Percentiles rank a stretch among this genome's conserved stretches.
Conservation (phyloP, 768 basidiomycete species). For the Mycena capillaripes region DNA sequence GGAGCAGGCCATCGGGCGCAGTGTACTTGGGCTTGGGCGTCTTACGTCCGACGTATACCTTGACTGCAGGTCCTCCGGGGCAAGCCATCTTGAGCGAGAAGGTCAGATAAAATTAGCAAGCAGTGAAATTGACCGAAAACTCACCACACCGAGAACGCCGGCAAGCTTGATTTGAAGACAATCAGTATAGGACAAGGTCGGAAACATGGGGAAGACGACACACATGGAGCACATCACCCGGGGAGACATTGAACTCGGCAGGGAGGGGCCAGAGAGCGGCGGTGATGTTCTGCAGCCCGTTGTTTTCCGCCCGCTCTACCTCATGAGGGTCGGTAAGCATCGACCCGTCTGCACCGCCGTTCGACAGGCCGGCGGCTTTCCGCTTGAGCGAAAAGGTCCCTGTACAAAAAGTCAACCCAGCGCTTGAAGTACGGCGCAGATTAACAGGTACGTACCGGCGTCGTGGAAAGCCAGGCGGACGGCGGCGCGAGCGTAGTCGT, state of each 20-base stretch:
- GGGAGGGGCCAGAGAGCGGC: slow-evolving; percentile 2
- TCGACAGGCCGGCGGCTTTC: slow-evolving; percentile 1
- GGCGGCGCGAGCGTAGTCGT: slow-evolving; percentile 27
- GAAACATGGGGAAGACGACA: not conserved
- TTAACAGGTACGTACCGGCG: slow-evolving; percentile 24
- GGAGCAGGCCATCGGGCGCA: slow-evolving; percentile 30
- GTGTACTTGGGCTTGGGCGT: slow-evolving; percentile 1
- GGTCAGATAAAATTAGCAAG: not conserved
- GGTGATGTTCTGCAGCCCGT: slow-evolving; percentile 30
- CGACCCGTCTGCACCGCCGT: slow-evolving; percentile 22
- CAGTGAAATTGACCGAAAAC: not conserved
- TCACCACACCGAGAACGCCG: not conserved
- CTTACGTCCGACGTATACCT: slow-evolving; percentile 27
- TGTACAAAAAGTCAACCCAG: not conserved
- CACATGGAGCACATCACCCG: slow-evolving; percentile 33
- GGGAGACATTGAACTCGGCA: slow-evolving; percentile 23
- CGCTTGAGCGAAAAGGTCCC: slow-evolving; percentile 27
- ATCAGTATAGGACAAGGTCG: not conserved
- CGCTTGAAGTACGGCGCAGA: not conserved
- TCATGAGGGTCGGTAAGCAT: slow-evolving; percentile 19
- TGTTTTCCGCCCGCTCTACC: slow-evolving; percentile 27
- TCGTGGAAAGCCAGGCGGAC: slow-evolving; percentile 34
- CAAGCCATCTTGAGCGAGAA: slow-evolving; percentile 21
- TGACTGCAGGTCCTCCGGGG: slow-evolving; percentile 29
- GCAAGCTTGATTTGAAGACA: not conserved